phyloP scores from a whole-genome alignment of 2,329 filamentous ascomycete species.

The Exophiala sp. region DNA sequence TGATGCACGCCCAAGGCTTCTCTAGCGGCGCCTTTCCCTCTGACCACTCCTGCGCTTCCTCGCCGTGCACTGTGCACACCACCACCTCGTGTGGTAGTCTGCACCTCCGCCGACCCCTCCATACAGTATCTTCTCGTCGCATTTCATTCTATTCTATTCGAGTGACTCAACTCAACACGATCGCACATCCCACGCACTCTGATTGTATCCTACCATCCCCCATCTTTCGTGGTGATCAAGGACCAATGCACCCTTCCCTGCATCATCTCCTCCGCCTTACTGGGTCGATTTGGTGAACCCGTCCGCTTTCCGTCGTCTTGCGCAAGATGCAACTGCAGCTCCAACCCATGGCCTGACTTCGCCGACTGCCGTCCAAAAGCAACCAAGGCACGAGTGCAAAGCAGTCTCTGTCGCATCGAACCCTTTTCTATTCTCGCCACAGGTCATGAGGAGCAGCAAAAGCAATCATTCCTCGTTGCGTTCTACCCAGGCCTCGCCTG shows the following conservation, averaged over 20 bases:
- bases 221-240: not conserved
- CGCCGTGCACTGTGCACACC: too few species aligned
- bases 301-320: constrained; percentile 12
- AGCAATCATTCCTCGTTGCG: constrained; percentile 20
- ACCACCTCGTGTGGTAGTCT: too few species aligned
- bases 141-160: constrained; percentile 2
- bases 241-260: constrained; percentile 8
- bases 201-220: constrained; percentile 5
- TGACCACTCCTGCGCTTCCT: too few species aligned
- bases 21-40: too few species aligned
- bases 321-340: constrained; percentile 12
- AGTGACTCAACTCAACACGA: not conserved
- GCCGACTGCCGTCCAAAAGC: constrained; percentile 11
- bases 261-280: constrained; percentile 10
- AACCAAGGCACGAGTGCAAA: not conserved
- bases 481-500: constrained; percentile 13
- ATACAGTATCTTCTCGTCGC: constrained; percentile 2
- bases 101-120: not conserved
- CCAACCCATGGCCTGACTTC: constrained; percentile 9
- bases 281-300: constrained; percentile 16
- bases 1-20: too few species aligned
- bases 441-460: constrained; percentile 25
- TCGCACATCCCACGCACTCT: not conserved
- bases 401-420: constrained; percentile 1
- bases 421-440: constrained; percentile 16